phyloP scores from a whole-genome alignment of 257 asterid species.

The Forsythia suspensa region DNA sequence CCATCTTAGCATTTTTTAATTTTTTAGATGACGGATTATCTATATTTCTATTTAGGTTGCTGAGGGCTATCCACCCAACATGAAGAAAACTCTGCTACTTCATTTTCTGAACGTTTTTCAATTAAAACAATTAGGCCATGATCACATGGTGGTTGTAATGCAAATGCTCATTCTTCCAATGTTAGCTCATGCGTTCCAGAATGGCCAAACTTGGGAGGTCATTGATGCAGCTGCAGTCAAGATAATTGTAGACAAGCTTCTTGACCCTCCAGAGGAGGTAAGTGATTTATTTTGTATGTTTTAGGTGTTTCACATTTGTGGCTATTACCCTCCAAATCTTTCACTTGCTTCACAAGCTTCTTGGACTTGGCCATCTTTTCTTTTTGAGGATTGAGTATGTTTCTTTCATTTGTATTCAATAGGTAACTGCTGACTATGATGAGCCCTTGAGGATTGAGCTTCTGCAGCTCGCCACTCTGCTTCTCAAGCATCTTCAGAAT shows the following conservation, averaged over 20 bases:
- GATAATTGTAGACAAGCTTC: conserved; percentile 94
- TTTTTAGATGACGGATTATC: conserved; percentile 17
- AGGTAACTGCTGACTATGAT: conserved; percentile 94
- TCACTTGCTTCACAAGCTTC: neutral
- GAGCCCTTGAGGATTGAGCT: conserved; percentile 99
- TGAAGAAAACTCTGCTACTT: conserved; percentile 87
- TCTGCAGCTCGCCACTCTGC: conserved; percentile 97
- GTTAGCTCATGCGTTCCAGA: conserved; percentile 96
- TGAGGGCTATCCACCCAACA: conserved; percentile 86
- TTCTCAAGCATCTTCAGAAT: conserved; percentile 94
- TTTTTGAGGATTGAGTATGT: conserved; percentile 15
- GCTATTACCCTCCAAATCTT: neutral
- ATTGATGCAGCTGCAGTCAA: conserved; percentile 84
- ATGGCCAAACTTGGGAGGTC: conserved; percentile 98
- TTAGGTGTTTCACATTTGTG: conserved; percentile 1
- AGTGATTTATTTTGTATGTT: conserved; percentile 17
- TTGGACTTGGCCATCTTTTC: neutral
- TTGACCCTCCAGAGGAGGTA: conserved; percentile 99
- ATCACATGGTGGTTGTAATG: conserved; percentile 95
- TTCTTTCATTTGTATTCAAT: conserved; percentile 17
- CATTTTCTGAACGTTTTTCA: conserved; percentile 92
- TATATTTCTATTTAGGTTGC: conserved; percentile 63
- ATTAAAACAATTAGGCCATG: conserved; percentile 81
- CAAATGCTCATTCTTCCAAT: conserved; percentile 99
- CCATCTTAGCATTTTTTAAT: neutral